Conservation (phyloP, 257 asterid genomes). For the Anisodus tanguticus region DNA sequence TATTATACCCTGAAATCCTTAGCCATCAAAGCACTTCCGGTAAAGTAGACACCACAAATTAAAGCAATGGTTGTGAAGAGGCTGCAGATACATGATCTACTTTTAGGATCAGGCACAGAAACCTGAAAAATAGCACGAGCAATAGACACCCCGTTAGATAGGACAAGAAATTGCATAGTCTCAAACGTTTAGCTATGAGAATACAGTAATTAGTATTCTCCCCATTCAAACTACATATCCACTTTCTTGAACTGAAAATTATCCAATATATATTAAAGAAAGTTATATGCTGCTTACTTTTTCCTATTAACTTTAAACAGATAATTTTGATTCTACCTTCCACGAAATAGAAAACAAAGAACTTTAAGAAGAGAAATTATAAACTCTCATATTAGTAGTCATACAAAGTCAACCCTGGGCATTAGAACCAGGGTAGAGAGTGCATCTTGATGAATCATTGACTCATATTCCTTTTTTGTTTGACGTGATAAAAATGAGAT, state of each 20-base stretch:
- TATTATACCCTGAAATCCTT: conserved; percentile 52
- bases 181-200: background rate
- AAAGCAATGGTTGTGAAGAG: conserved; percentile 52
- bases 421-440: background rate
- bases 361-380: background rate
- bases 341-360: background rate
- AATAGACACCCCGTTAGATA: conserved; percentile 19
- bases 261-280: background rate
- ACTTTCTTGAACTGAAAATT: background rate
- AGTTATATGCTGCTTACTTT: background rate
- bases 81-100: conserved; percentile 60
- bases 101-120: conserved; percentile 53
- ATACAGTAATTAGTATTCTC: background rate
- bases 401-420: conserved; percentile 2
- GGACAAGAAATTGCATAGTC: background rate
- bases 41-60: conserved; percentile 65
- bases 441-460: background rate
- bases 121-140: conserved; percentile 52
- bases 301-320: background rate
- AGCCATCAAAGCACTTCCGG: conserved; percentile 58
- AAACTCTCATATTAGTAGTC: background rate
- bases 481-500: background rate
- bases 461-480: background rate
- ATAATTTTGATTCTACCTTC: background rate
- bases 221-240: background rate